phyloP scores from a whole-genome alignment of 345 rosid species.

The Citrus trifoliata region DNA sequence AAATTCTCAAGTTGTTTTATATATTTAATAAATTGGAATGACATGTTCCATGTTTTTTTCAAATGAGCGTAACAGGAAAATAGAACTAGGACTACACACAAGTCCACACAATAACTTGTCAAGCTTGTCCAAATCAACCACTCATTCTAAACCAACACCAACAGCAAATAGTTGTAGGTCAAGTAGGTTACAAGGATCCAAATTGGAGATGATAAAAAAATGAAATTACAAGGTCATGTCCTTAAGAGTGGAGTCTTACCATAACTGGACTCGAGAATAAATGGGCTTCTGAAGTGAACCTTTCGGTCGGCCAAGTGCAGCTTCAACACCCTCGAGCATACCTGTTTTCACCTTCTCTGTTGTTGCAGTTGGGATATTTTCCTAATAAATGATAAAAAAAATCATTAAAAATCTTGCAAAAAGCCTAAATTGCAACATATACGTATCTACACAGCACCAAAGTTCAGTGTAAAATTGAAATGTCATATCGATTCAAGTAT shows the following conservation, averaged over 20 bases:
- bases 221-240: background rate
- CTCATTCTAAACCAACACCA: background rate
- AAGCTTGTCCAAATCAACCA: background rate
- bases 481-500: background rate
- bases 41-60: background rate
- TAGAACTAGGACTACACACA: background rate
- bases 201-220: background rate
- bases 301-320: slow-evolving; percentile 62
- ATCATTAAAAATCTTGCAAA: background rate
- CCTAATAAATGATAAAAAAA: slow-evolving; percentile 22
- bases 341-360: slow-evolving; percentile 65
- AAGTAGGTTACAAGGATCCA: background rate
- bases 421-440: background rate
- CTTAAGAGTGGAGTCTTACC: slow-evolving; percentile 36
- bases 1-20: background rate
- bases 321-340: slow-evolving; percentile 79
- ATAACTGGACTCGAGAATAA: slow-evolving; percentile 64
- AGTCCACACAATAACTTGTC: background rate
- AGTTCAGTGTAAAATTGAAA: too few species aligned
- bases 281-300: slow-evolving; percentile 61
- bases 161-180: background rate
- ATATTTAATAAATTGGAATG: background rate
- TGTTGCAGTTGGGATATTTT: slow-evolving; percentile 39
- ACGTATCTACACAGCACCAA: background rate
- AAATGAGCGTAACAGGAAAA: background rate